Evolutionary conservation across 148 eudicot species (phyloP).

Genomic region (Vaccinium darrowii): DNA sequence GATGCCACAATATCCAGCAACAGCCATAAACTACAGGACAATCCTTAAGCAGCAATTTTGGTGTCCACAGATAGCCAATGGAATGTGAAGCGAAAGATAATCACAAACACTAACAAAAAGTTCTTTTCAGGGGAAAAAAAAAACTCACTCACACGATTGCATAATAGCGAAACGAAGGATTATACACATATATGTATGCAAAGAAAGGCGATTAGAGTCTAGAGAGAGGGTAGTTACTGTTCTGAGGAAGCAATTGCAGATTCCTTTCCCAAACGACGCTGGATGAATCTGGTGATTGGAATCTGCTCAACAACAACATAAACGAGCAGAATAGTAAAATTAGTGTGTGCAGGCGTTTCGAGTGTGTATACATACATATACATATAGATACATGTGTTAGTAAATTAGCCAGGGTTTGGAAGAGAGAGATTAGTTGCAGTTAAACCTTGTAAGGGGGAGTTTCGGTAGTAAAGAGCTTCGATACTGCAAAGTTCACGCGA

Average conservation of each 20-base stretch:
- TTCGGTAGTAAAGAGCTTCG: slow-evolving; percentile 68
- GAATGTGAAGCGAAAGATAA: no score
- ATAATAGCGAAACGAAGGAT: no score
- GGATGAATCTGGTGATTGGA: slow-evolving; percentile 24
- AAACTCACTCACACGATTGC: no score
- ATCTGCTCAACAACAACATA: slow-evolving; percentile 22
- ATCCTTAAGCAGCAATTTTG: neutral
- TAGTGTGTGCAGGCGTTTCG: neutral
- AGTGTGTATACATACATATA: no score
- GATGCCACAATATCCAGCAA: neutral
- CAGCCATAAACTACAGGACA: neutral
- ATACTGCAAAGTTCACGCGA: no score
- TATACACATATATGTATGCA: no score
- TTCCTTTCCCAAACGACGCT: slow-evolving; percentile 31
- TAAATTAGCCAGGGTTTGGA: slow-evolving; percentile 16
- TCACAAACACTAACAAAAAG: no score
- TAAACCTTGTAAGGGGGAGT: slow-evolving; percentile 41
- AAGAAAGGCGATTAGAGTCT: neutral
- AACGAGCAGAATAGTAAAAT: neutral
- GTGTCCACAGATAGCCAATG: neutral
- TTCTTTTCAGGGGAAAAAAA: no score
- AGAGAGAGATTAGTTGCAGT: neutral
- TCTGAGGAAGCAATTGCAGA: slow-evolving; percentile 76
- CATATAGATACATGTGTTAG: neutral
- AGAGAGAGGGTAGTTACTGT: slow-evolving; percentile 43